Evolutionary conservation across 106 monocot species (phyloP).

Genomic region (Allium cepa): DNA sequence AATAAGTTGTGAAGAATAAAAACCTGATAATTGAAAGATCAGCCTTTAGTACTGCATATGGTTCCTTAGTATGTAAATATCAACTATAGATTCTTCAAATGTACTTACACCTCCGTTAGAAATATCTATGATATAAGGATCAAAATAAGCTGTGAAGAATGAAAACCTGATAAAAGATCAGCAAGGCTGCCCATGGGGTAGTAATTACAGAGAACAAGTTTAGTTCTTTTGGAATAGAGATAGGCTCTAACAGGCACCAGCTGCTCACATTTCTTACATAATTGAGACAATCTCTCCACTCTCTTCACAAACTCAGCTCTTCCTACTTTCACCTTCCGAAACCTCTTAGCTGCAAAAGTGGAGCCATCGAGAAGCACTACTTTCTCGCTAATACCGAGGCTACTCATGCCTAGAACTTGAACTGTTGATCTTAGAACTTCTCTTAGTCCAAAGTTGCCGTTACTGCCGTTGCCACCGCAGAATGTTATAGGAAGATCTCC

Average conservation of each 20-base stretch:
- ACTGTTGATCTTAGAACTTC: slow-evolving; percentile 5
- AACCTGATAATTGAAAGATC: too few species aligned
- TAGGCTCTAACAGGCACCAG: slow-evolving; percentile 3
- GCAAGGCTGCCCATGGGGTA: slow-evolving; percentile 10
- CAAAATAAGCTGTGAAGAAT: background rate
- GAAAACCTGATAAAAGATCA: background rate
- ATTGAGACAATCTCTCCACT: slow-evolving; percentile 2
- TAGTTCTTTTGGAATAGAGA: slow-evolving; percentile 8
- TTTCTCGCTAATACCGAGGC: slow-evolving; percentile 2
- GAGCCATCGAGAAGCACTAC: slow-evolving; percentile 6
- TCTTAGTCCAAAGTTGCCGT: background rate
- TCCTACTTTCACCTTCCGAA: slow-evolving; percentile 3
- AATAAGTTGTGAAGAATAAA: too few species aligned
- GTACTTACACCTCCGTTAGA: too few species aligned
- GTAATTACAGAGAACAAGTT: slow-evolving; percentile 4
- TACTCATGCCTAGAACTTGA: slow-evolving; percentile 6
- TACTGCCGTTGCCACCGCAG: background rate
- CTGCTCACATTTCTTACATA: slow-evolving; percentile 1
- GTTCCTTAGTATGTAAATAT: too few species aligned
- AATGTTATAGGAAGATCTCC: background rate
- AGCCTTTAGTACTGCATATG: too few species aligned
- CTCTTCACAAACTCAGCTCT: slow-evolving; percentile 4
- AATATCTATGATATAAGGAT: too few species aligned
- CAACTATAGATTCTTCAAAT: too few species aligned
- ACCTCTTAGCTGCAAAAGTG: background rate